phyloP scores from a whole-genome alignment of 768 basidiomycete species.

The Boletales sp. region DNA sequence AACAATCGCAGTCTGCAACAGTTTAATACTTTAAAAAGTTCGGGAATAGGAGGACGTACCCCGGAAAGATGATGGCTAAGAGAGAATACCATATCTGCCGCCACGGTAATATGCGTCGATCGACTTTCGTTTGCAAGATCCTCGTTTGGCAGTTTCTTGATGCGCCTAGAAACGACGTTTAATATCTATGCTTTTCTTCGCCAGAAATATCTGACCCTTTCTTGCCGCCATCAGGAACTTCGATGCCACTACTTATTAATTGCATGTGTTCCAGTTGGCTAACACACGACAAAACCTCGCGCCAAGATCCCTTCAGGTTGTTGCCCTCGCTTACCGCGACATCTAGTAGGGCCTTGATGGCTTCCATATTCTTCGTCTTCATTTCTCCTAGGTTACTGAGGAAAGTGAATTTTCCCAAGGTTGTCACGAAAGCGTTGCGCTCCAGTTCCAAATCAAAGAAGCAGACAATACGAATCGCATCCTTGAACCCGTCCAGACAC shows the following conservation, averaged over 20 bases:
- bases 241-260: slow-evolving; percentile 87
- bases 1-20: slow-evolving; percentile 82
- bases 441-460: slow-evolving; percentile 97
- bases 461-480: slow-evolving; percentile 94
- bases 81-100: slow-evolving; percentile 99
- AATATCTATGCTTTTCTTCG: slow-evolving; percentile 1
- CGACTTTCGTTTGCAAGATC: slow-evolving; percentile 96
- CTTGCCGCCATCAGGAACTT: slow-evolving; percentile 71
- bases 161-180: slow-evolving; percentile 26
- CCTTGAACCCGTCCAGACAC: slow-evolving; percentile 93
- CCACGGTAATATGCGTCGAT: slow-evolving; percentile 97
- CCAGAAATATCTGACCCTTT: slow-evolving; percentile 60
- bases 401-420: slow-evolving; percentile 94
- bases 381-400: slow-evolving; percentile 97
- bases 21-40: slow-evolving; percentile 6
- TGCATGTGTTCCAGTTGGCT: slow-evolving; percentile 99
- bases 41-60: slow-evolving; percentile 47
- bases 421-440: slow-evolving; percentile 98
- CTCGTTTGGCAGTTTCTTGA: slow-evolving; percentile 74
- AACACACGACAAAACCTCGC: slow-evolving; percentile 93
- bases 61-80: slow-evolving; percentile 92
- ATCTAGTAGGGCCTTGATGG: slow-evolving; percentile 92
- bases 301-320: slow-evolving; percentile 93
- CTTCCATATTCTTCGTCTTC: slow-evolving; percentile 99
- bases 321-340: slow-evolving; percentile 97